These are phyloP conservation scores for Pythium vanterpoolii DNA, from an alignment of 352 stramenopile species.

Conservation along the genomic window DNA sequence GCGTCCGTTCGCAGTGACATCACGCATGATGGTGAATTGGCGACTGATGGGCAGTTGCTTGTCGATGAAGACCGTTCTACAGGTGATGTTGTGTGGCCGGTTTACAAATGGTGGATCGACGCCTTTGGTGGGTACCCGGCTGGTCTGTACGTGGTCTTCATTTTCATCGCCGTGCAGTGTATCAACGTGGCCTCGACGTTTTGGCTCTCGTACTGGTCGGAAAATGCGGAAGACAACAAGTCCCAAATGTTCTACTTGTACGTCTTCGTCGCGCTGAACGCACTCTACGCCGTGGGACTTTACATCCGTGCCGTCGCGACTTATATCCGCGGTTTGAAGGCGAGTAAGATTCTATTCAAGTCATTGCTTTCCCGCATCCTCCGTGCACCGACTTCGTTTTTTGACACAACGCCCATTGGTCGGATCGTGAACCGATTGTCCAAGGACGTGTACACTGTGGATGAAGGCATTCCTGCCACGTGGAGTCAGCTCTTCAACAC, in stretches of 20 bases:
- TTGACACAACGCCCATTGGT: constrained; percentile 77
- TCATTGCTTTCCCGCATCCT: constrained; percentile 59
- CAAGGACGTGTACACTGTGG: constrained; percentile 77
- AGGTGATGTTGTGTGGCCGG: constrained; percentile 62
- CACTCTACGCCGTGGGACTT: constrained; percentile 46
- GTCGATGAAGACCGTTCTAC: constrained; percentile 71
- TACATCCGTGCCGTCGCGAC: constrained; percentile 61
- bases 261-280: constrained; percentile 80
- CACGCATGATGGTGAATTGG: constrained; percentile 28
- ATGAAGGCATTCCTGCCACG: constrained; percentile 64
- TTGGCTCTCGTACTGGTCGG: constrained; percentile 95
- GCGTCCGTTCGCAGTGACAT: constrained; percentile 57
- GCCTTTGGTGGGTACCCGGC: constrained; percentile 57
- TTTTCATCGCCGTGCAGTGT: constrained; percentile 47
- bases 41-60: constrained; percentile 42
- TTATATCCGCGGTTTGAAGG: constrained; percentile 59
- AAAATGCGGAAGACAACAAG: constrained; percentile 48
- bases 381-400: constrained; percentile 71
- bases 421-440: constrained; percentile 79
- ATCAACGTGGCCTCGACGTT: constrained; percentile 57
- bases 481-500: constrained; percentile 73
- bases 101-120: constrained; percentile 64
- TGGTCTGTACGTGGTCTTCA: constrained; percentile 46
- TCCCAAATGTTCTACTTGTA: constrained; percentile 81
- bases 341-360: constrained; percentile 56